Evolutionary conservation across 768 basidiomycete genomes (phyloP).

Genomic region (Podaxis sp.): DNA sequence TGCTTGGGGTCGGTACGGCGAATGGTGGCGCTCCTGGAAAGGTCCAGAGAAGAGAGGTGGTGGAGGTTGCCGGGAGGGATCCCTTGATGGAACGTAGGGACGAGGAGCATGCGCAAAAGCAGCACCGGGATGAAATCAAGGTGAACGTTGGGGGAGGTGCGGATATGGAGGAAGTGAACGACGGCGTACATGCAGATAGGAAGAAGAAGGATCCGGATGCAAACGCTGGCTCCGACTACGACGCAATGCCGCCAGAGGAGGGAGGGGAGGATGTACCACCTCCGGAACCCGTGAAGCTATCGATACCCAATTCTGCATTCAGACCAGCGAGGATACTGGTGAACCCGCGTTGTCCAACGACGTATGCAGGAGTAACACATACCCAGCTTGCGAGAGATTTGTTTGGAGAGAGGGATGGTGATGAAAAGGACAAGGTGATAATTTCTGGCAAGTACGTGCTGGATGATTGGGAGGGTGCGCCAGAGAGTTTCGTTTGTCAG

Average conservation of each 20-base stretch:
- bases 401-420: constrained; percentile 80
- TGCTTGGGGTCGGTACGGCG: constrained; percentile 51
- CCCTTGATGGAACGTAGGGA: constrained; percentile 27
- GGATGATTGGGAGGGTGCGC: constrained; percentile 95
- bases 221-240: constrained; percentile 85
- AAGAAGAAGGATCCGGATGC: constrained; percentile 61
- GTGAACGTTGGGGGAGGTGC: constrained; percentile 26
- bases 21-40: constrained; percentile 32
- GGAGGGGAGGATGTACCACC: constrained; percentile 41
- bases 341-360: constrained; percentile 95
- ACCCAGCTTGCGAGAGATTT: constrained; percentile 93
- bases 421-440: constrained; percentile 50
- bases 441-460: constrained; percentile 73
- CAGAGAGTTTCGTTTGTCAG: constrained; percentile 97
- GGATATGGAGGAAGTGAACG: constrained; percentile 33
- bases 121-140: constrained; percentile 29
- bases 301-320: constrained; percentile 87
- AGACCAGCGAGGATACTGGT: constrained; percentile 88
- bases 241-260: constrained; percentile 76
- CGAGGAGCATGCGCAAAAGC: neutral
- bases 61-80: constrained; percentile 35
- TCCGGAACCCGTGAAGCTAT: constrained; percentile 38
- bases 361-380: constrained; percentile 96
- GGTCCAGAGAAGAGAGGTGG: constrained; percentile 27
- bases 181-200: constrained; percentile 27